Conservation (phyloP, 1,139 yeast species). For the Hyphopichia wangnamkhiaoensis region DNA sequence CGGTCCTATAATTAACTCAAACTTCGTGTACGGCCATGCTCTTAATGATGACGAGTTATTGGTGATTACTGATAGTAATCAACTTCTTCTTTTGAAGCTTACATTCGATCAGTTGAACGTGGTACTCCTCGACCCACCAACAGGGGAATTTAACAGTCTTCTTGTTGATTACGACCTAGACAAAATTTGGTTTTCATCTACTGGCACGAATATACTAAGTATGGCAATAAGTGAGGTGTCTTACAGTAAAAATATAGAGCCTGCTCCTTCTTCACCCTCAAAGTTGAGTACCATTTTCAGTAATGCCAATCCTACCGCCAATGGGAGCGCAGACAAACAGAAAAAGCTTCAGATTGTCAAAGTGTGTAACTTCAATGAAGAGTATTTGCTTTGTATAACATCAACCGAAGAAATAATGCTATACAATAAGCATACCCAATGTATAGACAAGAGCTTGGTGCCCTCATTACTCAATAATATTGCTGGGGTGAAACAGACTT, state of each 20-base stretch:
- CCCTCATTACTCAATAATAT: slow-evolving; percentile 36
- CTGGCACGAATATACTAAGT: slow-evolving; percentile 10
- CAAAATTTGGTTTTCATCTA: slow-evolving; percentile 21
- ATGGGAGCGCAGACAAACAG: slow-evolving; percentile 4
- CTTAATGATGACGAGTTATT: slow-evolving; percentile 41
- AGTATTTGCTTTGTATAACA: slow-evolving; percentile 28
- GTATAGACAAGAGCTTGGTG: slow-evolving; percentile 20
- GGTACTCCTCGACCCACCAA: slow-evolving; percentile 17
- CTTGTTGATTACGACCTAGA: slow-evolving; percentile 24
- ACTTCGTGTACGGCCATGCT: slow-evolving; percentile 42
- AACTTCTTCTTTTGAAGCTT: slow-evolving; percentile 33
- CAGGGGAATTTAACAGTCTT: slow-evolving; percentile 16
- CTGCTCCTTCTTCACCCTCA: slow-evolving; percentile 6
- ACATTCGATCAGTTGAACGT: slow-evolving; percentile 25
- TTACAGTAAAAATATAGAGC: slow-evolving; percentile 8
- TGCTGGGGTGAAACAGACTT: slow-evolving; percentile 36
- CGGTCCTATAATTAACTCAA: slow-evolving; percentile 47
- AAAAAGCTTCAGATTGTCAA: slow-evolving; percentile 10
- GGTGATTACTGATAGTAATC: slow-evolving; percentile 44
- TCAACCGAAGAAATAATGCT: slow-evolving; percentile 32
- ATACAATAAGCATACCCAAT: slow-evolving; percentile 13
- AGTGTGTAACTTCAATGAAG: slow-evolving; percentile 16
- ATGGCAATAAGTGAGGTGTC: slow-evolving; percentile 15
- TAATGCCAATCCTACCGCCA: not conserved
- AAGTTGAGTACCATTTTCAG: slow-evolving; percentile 2